Percentiles rank a stretch among this genome's conserved stretches.
phyloP scores from a whole-genome alignment of 2,329 filamentous ascomycete species.

The Xylaria sp. region DNA sequence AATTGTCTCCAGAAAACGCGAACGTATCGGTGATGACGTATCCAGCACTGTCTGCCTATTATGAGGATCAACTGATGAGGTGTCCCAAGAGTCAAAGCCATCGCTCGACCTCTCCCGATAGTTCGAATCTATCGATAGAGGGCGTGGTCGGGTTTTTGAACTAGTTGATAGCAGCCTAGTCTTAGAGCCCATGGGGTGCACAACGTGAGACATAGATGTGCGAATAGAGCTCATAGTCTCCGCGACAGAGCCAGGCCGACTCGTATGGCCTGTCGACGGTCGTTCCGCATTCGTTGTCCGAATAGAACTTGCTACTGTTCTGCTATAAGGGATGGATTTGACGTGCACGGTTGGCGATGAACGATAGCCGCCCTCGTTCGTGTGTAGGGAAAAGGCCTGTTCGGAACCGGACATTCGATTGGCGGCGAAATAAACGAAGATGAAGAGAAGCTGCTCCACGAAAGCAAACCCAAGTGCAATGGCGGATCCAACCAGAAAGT shows the following conservation, averaged over 20 bases:
- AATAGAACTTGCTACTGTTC: conserved; percentile 45
- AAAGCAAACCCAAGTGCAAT: conserved; percentile 50
- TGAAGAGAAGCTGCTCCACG: conserved; percentile 51
- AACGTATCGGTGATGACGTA: conserved; percentile 47
- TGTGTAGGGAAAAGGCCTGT: conserved; percentile 35
- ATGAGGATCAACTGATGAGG: conserved; percentile 66
- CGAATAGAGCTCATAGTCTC: conserved; percentile 52
- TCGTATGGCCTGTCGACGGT: conserved; percentile 42
- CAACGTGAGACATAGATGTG: conserved; percentile 50
- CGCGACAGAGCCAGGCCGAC: conserved; percentile 48
- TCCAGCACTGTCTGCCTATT: conserved; percentile 61
- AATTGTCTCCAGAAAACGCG: conserved; percentile 69
- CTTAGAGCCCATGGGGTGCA: conserved; percentile 60
- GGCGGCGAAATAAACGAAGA: conserved; percentile 48
- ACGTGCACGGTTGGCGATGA: conserved; percentile 43
- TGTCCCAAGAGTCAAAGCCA: conserved; percentile 77
- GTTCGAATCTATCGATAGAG: conserved; percentile 53
- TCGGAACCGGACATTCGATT: conserved; percentile 38
- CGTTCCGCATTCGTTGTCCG: conserved; percentile 38
- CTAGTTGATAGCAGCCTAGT: conserved; percentile 54
- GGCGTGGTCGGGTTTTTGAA: conserved; percentile 44
- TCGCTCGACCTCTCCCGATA: conserved; percentile 47
- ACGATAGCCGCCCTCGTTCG: conserved; percentile 38
- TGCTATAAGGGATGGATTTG: conserved; percentile 55
- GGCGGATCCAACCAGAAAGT: conserved; percentile 49